Conservation (phyloP, 495 filamentous ascomycete species). For the Endocarpon pusillum region DNA sequence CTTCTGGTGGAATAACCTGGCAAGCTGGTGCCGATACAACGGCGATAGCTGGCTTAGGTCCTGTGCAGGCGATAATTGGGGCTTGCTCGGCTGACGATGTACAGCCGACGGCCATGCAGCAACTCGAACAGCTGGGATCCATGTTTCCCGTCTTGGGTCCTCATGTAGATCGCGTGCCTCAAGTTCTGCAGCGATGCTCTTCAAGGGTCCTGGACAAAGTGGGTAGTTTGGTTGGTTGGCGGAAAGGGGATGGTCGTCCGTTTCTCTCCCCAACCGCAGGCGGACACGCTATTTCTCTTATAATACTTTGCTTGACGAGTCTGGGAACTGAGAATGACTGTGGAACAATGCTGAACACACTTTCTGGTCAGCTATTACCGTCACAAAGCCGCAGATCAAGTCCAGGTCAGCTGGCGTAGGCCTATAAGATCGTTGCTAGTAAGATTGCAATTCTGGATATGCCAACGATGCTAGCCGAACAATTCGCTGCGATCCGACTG, state of each 20-base stretch:
- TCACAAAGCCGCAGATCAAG: too few species aligned
- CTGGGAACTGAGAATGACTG: too few species aligned
- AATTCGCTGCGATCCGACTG: too few species aligned
- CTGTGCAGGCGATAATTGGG: not conserved
- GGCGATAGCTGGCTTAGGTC: too few species aligned
- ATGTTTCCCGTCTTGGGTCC: slow-evolving; percentile 2
- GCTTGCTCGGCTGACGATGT: slow-evolving; percentile 4
- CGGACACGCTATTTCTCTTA: slow-evolving; percentile 1
- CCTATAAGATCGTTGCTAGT: too few species aligned
- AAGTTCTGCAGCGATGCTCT: slow-evolving; percentile 2
- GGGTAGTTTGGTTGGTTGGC: slow-evolving; percentile 2
- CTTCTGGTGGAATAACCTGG: too few species aligned
- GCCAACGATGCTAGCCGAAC: too few species aligned
- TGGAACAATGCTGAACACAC: too few species aligned
- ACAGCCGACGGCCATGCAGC: slow-evolving; percentile 2
- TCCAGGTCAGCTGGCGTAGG: too few species aligned
- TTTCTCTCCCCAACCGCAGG: slow-evolving; percentile 2
- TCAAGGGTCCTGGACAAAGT: slow-evolving; percentile 1
- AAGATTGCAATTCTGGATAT: too few species aligned
- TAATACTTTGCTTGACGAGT: slow-evolving; percentile 1
- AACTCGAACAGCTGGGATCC: slow-evolving; percentile 3
- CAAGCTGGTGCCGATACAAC: too few species aligned
- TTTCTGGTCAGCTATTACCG: too few species aligned
- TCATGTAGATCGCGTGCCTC: not conserved
- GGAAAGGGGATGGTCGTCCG: slow-evolving; percentile 2